phyloP scores from a whole-genome alignment of 768 basidiomycete species.

The Boletus rubescentipes region DNA sequence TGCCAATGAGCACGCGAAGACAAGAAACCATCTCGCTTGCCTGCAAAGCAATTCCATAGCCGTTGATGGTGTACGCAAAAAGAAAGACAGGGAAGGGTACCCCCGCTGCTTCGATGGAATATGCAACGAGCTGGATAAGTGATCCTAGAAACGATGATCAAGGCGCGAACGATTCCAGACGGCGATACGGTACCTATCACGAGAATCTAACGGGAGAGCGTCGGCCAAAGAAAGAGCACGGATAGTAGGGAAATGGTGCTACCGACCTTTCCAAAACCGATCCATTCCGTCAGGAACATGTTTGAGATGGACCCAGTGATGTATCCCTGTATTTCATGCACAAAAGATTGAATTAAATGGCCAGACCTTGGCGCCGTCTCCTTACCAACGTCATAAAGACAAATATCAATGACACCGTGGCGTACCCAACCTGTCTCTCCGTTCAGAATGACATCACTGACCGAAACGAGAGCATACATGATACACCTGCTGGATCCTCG shows the following conservation, averaged over 20 bases:
- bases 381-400: slow-evolving; percentile 44
- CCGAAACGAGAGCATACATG: background rate
- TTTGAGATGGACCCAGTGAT: slow-evolving; percentile 43
- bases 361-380: background rate
- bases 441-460: background rate
- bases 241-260: background rate
- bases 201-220: slow-evolving; percentile 32
- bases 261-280: slow-evolving; percentile 42
- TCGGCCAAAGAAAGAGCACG: background rate
- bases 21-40: background rate
- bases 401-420: slow-evolving; percentile 57
- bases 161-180: slow-evolving; percentile 21
- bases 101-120: background rate
- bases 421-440: slow-evolving; percentile 41
- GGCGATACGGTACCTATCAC: slow-evolving; percentile 42
- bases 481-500: slow-evolving; percentile 9
- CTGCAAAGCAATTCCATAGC: slow-evolving; percentile 5
- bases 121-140: slow-evolving; percentile 2
- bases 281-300: slow-evolving; percentile 39
- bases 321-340: slow-evolving; percentile 34
- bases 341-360: slow-evolving; percentile 20
- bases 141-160: background rate
- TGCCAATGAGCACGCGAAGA: slow-evolving; percentile 19
- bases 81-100: background rate
- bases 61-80: slow-evolving; percentile 2